Evolutionary conservation across 805 yeast species (phyloP), one percentile per base, ranked within the genome.

Genomic region (Candida glaebosa): DNA sequence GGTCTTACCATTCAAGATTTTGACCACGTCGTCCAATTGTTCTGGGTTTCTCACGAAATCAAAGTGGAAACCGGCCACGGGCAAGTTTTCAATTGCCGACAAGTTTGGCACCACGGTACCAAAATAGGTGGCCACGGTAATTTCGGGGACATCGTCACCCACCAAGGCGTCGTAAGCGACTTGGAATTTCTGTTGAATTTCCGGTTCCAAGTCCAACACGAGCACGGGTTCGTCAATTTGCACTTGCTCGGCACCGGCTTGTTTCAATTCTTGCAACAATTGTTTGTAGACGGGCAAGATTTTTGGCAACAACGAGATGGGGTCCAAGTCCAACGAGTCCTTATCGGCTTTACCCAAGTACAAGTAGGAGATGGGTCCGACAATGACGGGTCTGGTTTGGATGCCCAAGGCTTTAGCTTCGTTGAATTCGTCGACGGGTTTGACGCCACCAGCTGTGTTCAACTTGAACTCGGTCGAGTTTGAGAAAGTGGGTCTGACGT

Each of bases 91-190:
- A 73, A 93, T 77, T 57, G 96, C 90, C 53, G 72, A 75, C 65
- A 90, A 74, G 87, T 93, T 93, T 75, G 98, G 98, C 75, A 89
- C 84, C 60, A 87, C 96, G 62, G 95, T 96, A 78, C 99, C 99
- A 68, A 93, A 93, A 82, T 93, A 93, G 60, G 98, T 75, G 63
- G 98, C 79, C 61, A 93, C 69, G 57, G 84, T 72, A 56, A 93
- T 70, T 69, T 85, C 82, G 69, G 96, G 96, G 58, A 83, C 66
- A 46, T 66, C 63, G 58, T 75, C 80, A 59, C 80, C 73, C 54
- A 82, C 80, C 45, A 91, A 76, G 67, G 68, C 77, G 54, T 81
- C 86, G 76, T 80, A 93, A 63, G 98, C 95, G 48, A 80, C 77
- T 79, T 87, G 82, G 84, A 75, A 87, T 67, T 95, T 91, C 50